Evolutionary conservation across 371 early-diverging fungal species (phyloP), one percentile per base, ranked within the genome.

Genomic region (Zychaea mexicana): DNA sequence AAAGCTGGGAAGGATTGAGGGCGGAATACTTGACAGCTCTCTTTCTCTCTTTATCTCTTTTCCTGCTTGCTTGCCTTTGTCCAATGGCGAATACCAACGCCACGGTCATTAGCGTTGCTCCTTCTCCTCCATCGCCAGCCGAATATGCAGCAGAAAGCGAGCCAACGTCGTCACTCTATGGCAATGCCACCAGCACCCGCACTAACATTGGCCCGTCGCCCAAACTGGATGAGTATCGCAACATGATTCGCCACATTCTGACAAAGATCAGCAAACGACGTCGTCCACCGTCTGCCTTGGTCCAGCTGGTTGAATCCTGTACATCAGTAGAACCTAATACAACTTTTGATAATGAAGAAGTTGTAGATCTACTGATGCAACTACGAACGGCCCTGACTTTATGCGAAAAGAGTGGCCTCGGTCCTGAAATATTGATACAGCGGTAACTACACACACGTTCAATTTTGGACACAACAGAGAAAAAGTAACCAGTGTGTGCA

Each of bases 261-360:
- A 47, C 52, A 17, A 79, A 79, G 30, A 65, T 82, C 33, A 22
- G 66, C 2, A 82, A 79, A 69, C 60, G 83, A 49, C 76, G 79
- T 31, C 64, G 74, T 42, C 83, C 82, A 0, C 73, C 79, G 17
- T 62, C 74, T 19, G 65, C 73, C 2, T 46, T 76, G 9, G 49
- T 64, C 12, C 61, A 70, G 52, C 49, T 77, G 17, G 70, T 66
- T 19, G 72, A 76, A 10, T 61, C 64, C 15, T 67, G 64, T 15
- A 56, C 62, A 26, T 64, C 62, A 2, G 55, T 66, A 1, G 31
- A 67, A 22, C 54, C 61, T 0, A 49, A 63, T 6, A 68, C 64
- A 17, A 61, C 66, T 19, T 79, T 74, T 63, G 83, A 82, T 3
- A 74, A 79, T 54, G 80, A 82, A 15, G 83, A 82, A 24, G 69